Conservation (phyloP, 371 early-diverging fungal genomes). For the Circinella umbellata region DNA sequence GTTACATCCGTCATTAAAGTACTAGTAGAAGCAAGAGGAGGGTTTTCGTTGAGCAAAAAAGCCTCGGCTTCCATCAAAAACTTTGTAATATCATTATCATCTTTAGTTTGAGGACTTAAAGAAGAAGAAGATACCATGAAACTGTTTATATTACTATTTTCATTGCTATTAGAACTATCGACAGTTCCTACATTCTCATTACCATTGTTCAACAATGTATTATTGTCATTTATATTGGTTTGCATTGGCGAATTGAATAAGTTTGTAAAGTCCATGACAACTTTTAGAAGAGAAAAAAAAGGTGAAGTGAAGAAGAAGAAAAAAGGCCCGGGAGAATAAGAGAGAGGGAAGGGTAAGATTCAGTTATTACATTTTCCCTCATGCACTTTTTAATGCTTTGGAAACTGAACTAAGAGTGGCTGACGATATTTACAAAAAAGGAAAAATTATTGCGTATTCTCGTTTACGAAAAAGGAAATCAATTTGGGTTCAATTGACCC, state of each 20-base stretch:
- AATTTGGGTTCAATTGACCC: no score
- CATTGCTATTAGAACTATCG: neutral
- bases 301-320: neutral
- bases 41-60: neutral
- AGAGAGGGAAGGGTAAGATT: no score
- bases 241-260: neutral
- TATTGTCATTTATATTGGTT: neutral
- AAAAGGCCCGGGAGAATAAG: neutral
- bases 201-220: neutral
- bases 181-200: neutral
- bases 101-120: neutral
- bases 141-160: no score
- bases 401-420: no score
- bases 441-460: no score
- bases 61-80: constrained; percentile 9
- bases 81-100: neutral
- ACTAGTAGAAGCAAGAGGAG: neutral
- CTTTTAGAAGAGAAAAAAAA: neutral
- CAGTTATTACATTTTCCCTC: no score
- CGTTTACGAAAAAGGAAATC: no score
- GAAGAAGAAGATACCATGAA: neutral
- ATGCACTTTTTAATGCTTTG: no score
- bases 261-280: neutral
- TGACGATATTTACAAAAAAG: no score
- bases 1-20: no score